A percentile compares a stretch with the other conserved stretches of the same genome.
Evolutionary conservation across 441 rosid species (phyloP).

Genomic region (Syzygium syzygioides): DNA sequence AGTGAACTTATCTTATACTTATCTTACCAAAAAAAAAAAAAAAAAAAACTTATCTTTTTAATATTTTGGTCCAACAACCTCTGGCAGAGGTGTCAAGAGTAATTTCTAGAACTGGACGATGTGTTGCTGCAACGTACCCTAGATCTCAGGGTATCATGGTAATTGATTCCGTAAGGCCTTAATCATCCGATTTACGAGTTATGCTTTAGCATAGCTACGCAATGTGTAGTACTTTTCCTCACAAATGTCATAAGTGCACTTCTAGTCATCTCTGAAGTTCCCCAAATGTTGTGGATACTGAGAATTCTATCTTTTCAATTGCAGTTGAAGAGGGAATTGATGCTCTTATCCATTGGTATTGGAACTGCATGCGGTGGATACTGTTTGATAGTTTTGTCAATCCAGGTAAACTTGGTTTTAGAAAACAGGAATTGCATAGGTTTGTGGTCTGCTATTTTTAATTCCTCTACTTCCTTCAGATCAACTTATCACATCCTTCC

Average conservation of each 20-base stretch:
- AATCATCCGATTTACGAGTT: neutral
- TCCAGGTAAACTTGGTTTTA: constrained; percentile 41
- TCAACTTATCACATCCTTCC: neutral
- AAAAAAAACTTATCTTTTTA: neutral
- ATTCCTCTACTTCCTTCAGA: neutral
- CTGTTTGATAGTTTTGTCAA: constrained; percentile 62
- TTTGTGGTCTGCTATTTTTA: neutral
- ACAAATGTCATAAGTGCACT: neutral
- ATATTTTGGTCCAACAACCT: neutral
- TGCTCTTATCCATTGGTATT: constrained; percentile 66
- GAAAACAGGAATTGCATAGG: neutral
- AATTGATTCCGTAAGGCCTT: neutral
- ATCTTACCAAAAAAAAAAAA: too few relatives aligned
- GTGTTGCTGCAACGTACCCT: neutral
- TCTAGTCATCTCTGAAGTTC: neutral
- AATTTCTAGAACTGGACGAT: neutral
- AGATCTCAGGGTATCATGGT: neutral
- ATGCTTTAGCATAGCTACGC: neutral
- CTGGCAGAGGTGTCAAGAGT: neutral
- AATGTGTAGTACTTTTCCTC: neutral
- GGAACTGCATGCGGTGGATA: constrained; percentile 80
- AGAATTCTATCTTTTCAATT: constrained; percentile 14
- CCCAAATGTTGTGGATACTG: constrained; percentile 2
- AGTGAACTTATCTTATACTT: neutral
- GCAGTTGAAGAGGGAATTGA: constrained; percentile 77